Conservation (phyloP, 2,329 filamentous ascomycete species). For the Purpureocillium takamizusanense region DNA sequence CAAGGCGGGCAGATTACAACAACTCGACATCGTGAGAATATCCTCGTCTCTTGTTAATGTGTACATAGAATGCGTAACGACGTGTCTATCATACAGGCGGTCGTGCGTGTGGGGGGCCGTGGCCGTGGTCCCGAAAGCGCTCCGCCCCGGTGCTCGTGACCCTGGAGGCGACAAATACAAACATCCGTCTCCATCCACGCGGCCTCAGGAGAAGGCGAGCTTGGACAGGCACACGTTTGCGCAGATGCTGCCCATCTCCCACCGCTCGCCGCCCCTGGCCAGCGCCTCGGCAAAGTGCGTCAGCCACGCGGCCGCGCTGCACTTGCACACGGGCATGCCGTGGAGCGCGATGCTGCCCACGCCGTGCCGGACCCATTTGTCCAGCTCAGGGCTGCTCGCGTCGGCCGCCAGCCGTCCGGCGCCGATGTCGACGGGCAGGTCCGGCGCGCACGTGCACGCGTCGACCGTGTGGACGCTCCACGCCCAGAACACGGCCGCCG, state of each 20-base stretch:
- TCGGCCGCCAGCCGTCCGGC: conserved; percentile 13
- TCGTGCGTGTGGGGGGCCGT: too few relatives aligned
- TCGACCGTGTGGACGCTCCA: conserved; percentile 20
- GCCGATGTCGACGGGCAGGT: conserved; percentile 12
- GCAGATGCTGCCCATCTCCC: conserved; percentile 7
- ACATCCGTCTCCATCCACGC: background rate
- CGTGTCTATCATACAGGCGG: conserved; percentile 4
- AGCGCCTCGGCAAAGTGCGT: conserved; percentile 7
- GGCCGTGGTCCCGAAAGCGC: too few relatives aligned
- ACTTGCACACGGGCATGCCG: conserved; percentile 8
- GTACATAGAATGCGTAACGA: too few relatives aligned
- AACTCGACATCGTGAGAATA: too few relatives aligned
- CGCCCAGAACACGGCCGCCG: conserved; percentile 24
- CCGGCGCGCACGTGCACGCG: conserved; percentile 17
- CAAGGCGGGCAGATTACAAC: too few relatives aligned
- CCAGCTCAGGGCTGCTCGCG: conserved; percentile 13
- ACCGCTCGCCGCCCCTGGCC: conserved; percentile 7
- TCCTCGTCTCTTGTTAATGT: background rate
- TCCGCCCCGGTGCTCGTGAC: too few relatives aligned
- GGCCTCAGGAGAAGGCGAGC: background rate
- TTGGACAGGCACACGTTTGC: conserved; percentile 5
- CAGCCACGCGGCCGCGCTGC: conserved; percentile 6
- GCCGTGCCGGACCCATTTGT: conserved; percentile 17
- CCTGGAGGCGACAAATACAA: too few relatives aligned
- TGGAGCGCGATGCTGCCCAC: conserved; percentile 4